A percentile compares a stretch with the other conserved stretches of the same genome.
Evolutionary conservation across 257 asterid species (phyloP).

Genomic region (Voacanga thouarsii): DNA sequence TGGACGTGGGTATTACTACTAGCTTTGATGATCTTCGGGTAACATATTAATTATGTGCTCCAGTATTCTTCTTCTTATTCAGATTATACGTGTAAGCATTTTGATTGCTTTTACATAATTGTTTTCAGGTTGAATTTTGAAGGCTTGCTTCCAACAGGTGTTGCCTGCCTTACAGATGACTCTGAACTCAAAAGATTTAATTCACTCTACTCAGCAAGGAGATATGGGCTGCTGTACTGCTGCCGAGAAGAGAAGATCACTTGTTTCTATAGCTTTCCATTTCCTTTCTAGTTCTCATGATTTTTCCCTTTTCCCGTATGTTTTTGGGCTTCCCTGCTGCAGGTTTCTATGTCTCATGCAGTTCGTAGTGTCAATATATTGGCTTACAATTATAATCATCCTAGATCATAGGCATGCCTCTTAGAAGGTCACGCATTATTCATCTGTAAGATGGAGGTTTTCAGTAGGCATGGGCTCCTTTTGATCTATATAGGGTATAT

Average conservation of each 20-base stretch:
- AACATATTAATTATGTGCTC: conserved; percentile 9
- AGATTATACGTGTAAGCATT: conserved; percentile 10
- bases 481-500: conserved; percentile 24
- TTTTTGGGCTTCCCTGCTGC: conserved; percentile 3
- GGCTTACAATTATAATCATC: conserved; percentile 12
- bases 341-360: conserved; percentile 8
- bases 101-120: conserved; percentile 15
- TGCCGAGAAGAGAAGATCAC: conserved; percentile 17
- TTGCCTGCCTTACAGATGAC: background rate
- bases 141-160: background rate
- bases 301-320: background rate
- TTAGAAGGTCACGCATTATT: conserved; percentile 20
- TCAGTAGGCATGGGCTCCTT: conserved; percentile 22
- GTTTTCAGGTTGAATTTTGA: conserved; percentile 20
- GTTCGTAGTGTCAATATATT: conserved; percentile 16
- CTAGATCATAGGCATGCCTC: conserved; percentile 23
- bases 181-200: background rate
- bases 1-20: conserved; percentile 50
- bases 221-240: conserved; percentile 17
- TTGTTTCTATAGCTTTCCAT: background rate
- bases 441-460: conserved; percentile 27
- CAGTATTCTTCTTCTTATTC: background rate
- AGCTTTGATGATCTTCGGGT: conserved; percentile 34
- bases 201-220: conserved; percentile 10
- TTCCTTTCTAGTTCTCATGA: conserved; percentile 8